Percentiles rank a stretch among this genome's conserved stretches.
Conservation (phyloP, 305 asterid species). For the Fraxinus floribunda region DNA sequence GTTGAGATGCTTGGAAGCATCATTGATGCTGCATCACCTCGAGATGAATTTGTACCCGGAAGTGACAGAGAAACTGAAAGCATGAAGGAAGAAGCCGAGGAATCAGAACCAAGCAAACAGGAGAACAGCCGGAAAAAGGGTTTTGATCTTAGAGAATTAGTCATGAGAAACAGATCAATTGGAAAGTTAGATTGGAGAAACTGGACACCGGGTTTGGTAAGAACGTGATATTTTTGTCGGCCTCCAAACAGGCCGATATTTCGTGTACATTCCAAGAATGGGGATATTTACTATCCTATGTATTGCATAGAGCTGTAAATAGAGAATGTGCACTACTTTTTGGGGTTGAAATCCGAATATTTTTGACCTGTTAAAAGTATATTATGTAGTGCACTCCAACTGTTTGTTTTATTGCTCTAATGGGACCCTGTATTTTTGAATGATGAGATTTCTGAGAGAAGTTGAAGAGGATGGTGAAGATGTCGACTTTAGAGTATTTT, state of each 20-base stretch:
- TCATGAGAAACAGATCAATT: constrained; percentile 67
- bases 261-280: background rate
- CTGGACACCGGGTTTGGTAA: constrained; percentile 68
- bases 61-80: constrained; percentile 27
- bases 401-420: background rate
- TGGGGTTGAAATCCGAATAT: background rate
- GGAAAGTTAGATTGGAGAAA: constrained; percentile 88
- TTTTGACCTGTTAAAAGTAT: background rate
- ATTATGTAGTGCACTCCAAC: background rate
- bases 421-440: background rate
- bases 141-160: constrained; percentile 63
- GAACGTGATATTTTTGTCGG: constrained; percentile 29
- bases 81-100: constrained; percentile 31
- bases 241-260: background rate
- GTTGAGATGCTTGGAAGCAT: constrained; percentile 64
- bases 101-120: constrained; percentile 32
- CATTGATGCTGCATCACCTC: constrained; percentile 43
- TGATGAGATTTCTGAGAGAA: background rate
- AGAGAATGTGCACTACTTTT: background rate
- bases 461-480: background rate
- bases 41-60: constrained; percentile 29
- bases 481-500: too few relatives aligned
- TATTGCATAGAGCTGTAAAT: background rate
- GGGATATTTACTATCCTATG: background rate
- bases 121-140: constrained; percentile 46